A percentile compares a stretch with the other conserved stretches of the same genome.
Evolutionary conservation across 2,329 filamentous ascomycete genomes (phyloP).

Genomic region (Penicillium sp.): DNA sequence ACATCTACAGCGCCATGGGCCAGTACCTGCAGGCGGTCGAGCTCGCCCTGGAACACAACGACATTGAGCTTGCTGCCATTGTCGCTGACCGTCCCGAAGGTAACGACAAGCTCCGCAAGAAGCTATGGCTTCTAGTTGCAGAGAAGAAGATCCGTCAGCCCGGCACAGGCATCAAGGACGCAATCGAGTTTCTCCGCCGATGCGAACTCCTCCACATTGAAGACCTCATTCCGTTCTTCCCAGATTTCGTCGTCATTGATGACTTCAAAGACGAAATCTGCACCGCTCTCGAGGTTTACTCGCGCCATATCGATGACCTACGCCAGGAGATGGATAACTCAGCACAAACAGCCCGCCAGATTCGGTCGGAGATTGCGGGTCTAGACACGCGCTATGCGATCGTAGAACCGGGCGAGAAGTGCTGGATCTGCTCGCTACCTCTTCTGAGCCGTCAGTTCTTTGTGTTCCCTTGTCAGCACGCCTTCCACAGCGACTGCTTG

Average conservation of each 20-base stretch:
- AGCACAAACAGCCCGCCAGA: conserved; percentile 83
- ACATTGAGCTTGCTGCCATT: conserved; percentile 84
- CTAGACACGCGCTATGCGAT: conserved; percentile 91
- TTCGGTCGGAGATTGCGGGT: conserved; percentile 83
- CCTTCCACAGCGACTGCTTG: conserved; percentile 94
- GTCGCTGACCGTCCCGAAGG: conserved; percentile 83
- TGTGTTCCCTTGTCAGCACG: conserved; percentile 97
- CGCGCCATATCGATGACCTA: conserved; percentile 81
- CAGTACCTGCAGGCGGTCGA: conserved; percentile 93
- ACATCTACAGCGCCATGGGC: conserved; percentile 96
- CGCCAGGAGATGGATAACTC: conserved; percentile 96
- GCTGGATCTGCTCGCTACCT: conserved; percentile 83
- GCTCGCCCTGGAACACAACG: conserved; percentile 83
- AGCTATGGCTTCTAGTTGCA: conserved; percentile 92
- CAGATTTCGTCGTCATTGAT: conserved; percentile 97
- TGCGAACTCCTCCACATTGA: conserved; percentile 93
- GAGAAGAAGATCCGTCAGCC: conserved; percentile 85
- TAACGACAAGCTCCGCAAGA: conserved; percentile 80
- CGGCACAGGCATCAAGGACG: conserved; percentile 83
- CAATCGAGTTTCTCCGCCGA: conserved; percentile 88
- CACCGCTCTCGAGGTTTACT: conserved; percentile 88
- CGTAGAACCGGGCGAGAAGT: conserved; percentile 93
- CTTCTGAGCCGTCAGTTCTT: conserved; percentile 92
- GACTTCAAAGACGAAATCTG: conserved; percentile 99
- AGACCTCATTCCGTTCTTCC: conserved; percentile 97